phyloP scores from a whole-genome alignment of 331 rosid species.

The Ulmus americana region DNA sequence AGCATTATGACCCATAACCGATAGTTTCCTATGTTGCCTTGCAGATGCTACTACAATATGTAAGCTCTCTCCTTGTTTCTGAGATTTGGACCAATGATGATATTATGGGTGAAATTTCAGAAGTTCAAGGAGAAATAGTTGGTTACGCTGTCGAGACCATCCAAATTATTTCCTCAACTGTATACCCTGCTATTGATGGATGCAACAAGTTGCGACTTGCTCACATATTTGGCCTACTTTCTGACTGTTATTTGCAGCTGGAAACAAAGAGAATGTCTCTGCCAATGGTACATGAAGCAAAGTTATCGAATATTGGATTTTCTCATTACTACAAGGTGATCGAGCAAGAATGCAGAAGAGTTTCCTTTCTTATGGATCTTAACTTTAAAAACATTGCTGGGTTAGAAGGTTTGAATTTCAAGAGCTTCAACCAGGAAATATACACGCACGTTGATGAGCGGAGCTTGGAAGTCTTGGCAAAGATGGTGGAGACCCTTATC shows the following conservation, averaged over 20 bases:
- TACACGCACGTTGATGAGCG: conserved; percentile 50
- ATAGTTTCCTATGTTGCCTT: conserved; percentile 30
- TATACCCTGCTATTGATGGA: conserved; percentile 79
- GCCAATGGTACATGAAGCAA: conserved; percentile 37
- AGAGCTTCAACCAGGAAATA: conserved; percentile 64
- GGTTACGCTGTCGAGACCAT: conserved; percentile 55
- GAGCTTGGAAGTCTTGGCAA: conserved; percentile 72
- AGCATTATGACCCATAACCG: conserved; percentile 13
- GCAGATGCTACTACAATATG: conserved; percentile 66
- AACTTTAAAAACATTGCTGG: conserved; percentile 94
- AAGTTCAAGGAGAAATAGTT: conserved; percentile 48
- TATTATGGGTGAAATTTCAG: conserved; percentile 61
- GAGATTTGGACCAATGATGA: conserved; percentile 88
- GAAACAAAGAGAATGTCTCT: conserved; percentile 46
- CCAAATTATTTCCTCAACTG: conserved; percentile 54
- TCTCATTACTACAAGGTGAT: conserved; percentile 57
- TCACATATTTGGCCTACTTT: conserved; percentile 58
- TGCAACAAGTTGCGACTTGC: conserved; percentile 80
- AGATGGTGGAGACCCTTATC: conserved; percentile 60
- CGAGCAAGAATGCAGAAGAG: conserved; percentile 70
- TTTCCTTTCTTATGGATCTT: conserved; percentile 48
- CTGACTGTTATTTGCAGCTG: conserved; percentile 72
- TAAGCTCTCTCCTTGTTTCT: conserved; percentile 72
- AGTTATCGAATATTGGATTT: conserved; percentile 42
- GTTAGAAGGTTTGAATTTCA: conserved; percentile 63